Evolutionary conservation across 1,284 basidiomycete genomes (phyloP).

Genomic region (Schizophyllum amplum): DNA sequence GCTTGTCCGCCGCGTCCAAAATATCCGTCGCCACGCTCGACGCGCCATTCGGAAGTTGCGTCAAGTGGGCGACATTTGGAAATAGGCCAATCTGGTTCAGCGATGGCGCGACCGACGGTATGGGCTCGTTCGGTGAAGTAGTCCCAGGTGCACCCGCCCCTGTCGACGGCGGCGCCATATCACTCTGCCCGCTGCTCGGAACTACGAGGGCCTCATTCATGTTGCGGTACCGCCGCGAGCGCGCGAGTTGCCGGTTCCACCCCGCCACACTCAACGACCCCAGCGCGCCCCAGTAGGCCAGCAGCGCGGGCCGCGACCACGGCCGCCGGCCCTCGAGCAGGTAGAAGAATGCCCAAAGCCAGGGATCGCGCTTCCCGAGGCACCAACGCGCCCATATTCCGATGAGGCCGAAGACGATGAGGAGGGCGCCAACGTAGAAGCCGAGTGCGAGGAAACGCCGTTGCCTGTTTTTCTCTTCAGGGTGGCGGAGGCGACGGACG

Average conservation of each 20-base stretch:
- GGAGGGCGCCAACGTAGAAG: conserved; percentile 74
- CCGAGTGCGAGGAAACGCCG: conserved; percentile 80
- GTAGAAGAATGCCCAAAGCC: conserved; percentile 79
- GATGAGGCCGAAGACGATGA: conserved; percentile 81
- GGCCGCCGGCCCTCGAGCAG: conserved; percentile 65
- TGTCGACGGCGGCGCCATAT: background rate
- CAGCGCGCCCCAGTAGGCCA: conserved; percentile 82
- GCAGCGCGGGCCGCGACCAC: conserved; percentile 79
- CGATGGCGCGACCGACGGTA: background rate
- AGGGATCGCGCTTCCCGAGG: conserved; percentile 79
- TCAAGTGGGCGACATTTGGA: conserved; percentile 2
- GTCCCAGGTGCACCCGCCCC: background rate
- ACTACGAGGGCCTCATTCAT: background rate
- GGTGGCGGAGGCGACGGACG: conserved; percentile 81
- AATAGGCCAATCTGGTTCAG: background rate
- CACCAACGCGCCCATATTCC: conserved; percentile 92
- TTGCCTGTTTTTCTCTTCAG: conserved; percentile 81
- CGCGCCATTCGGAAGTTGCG: conserved; percentile 30
- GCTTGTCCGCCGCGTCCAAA: conserved; percentile 81
- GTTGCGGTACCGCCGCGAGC: conserved; percentile 57
- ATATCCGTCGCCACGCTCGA: conserved; percentile 71
- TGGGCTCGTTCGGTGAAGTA: background rate
- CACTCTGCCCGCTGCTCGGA: background rate
- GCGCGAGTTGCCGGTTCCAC: conserved; percentile 84
- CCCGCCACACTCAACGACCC: conserved; percentile 82